phyloP scores from a whole-genome alignment of 495 filamentous ascomycete genomes.

The Bacidia gigantensis region DNA sequence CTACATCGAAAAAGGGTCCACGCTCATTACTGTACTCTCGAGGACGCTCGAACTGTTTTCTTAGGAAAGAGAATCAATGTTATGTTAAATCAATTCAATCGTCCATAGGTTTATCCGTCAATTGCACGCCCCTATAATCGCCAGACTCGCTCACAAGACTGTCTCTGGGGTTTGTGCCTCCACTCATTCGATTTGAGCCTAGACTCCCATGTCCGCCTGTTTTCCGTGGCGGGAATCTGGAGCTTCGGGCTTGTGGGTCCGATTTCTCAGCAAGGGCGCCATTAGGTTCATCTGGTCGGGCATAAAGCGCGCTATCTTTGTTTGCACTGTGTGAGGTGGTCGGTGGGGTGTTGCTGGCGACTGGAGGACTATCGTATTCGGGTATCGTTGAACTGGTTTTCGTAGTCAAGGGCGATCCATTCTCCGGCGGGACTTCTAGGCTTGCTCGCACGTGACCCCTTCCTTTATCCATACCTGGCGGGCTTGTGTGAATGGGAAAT shows the following conservation, averaged over 20 bases:
- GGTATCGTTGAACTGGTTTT: conserved; percentile 24
- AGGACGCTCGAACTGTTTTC: too few relatives aligned
- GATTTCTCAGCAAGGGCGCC: conserved; percentile 32
- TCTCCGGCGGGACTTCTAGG: conserved; percentile 47
- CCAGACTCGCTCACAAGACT: conserved; percentile 22
- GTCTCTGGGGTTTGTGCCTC: conserved; percentile 30
- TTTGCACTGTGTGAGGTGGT: conserved; percentile 21
- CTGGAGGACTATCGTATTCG: conserved; percentile 17
- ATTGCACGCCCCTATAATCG: conserved; percentile 41
- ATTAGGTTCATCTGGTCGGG: conserved; percentile 23
- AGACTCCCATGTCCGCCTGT: conserved; percentile 28
- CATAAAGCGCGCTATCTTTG: background rate
- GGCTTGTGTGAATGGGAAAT: conserved; percentile 69
- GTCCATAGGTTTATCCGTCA: conserved; percentile 78
- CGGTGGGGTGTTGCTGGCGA: conserved; percentile 8
- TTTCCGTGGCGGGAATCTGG: conserved; percentile 30
- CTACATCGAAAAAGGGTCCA: too few relatives aligned
- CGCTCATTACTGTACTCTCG: too few relatives aligned
- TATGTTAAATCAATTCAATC: conserved; percentile 39
- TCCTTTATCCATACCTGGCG: conserved; percentile 39
- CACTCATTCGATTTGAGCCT: conserved; percentile 29
- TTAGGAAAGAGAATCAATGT: too few relatives aligned
- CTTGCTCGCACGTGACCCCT: conserved; percentile 32
- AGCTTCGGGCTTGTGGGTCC: conserved; percentile 33
- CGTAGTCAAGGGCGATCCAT: conserved; percentile 17